phyloP scores from a whole-genome alignment of 129 eudicot species.

The Flaveria trinervia region DNA sequence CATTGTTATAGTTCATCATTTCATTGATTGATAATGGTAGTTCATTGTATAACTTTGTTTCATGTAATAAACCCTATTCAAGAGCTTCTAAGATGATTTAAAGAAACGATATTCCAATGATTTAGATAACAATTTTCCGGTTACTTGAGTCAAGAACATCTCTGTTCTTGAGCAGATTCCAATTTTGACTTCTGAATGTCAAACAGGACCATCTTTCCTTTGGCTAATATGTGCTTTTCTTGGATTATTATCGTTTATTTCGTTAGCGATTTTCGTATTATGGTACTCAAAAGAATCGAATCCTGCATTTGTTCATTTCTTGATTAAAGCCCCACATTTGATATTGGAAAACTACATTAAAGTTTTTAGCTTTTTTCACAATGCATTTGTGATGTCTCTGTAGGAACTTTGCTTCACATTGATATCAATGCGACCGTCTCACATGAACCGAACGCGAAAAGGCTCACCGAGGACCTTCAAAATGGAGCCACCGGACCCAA shows the following conservation, averaged over 20 bases:
- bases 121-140: background rate
- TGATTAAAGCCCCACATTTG: background rate
- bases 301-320: slow-evolving; percentile 2
- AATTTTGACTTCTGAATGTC: background rate
- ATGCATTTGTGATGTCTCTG: slow-evolving; percentile 16
- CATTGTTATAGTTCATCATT: background rate
- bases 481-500: slow-evolving; percentile 31
- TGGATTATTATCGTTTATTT: too few relatives aligned
- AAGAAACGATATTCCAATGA: background rate
- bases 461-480: slow-evolving; percentile 36
- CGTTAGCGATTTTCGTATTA: too few relatives aligned
- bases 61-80: slow-evolving; percentile 4
- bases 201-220: too few relatives aligned
- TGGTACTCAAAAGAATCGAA: background rate
- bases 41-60: slow-evolving; percentile 1
- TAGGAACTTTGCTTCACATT: slow-evolving; percentile 23
- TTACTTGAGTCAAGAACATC: background rate
- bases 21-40: background rate
- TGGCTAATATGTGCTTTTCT: too few relatives aligned
- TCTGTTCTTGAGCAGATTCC: too few relatives aligned
- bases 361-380: background rate
- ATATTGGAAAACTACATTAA: slow-evolving; percentile 1
- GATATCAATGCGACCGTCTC: background rate
- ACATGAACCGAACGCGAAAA: slow-evolving; percentile 35
- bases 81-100: slow-evolving; percentile 10